These are phyloP conservation scores for Tolypocladium nubicola DNA, from an alignment of 2,329 filamentous ascomycete genomes.

Conservation along the genomic window DNA sequence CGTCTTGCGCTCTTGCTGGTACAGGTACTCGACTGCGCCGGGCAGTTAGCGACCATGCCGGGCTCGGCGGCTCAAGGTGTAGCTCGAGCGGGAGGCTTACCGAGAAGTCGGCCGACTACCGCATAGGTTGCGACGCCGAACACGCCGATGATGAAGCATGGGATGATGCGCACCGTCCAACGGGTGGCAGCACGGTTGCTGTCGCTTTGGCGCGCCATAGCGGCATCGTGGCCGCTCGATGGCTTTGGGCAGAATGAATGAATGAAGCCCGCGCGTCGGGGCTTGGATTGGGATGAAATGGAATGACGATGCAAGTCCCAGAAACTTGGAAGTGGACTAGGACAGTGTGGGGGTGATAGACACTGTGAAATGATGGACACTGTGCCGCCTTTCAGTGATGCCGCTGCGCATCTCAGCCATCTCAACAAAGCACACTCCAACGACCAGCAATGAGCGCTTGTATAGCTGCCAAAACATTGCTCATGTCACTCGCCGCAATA, in stretches of 20 bases:
- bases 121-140: slow-evolving; percentile 64
- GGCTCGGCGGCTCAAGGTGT: background rate
- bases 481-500: no score
- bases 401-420: no score
- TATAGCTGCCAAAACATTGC: no score
- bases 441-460: no score
- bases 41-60: background rate
- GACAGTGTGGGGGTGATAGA: background rate
- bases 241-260: background rate
- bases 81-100: slow-evolving; percentile 32
- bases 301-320: background rate
- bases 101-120: slow-evolving; percentile 54
- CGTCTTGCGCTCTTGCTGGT: slow-evolving; percentile 34
- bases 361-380: background rate
- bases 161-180: slow-evolving; percentile 47
- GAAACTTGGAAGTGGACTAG: background rate
- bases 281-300: background rate
- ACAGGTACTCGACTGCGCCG: slow-evolving; percentile 54
- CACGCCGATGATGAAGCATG: slow-evolving; percentile 53
- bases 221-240: slow-evolving; percentile 14
- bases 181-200: slow-evolving; percentile 18
- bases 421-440: background rate
- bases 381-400: background rate
- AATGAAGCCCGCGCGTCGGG: background rate
- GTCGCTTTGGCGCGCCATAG: slow-evolving; percentile 17